phyloP scores from a whole-genome alignment of 1,139 yeast genomes.

The Suhomyces panamericanus region DNA sequence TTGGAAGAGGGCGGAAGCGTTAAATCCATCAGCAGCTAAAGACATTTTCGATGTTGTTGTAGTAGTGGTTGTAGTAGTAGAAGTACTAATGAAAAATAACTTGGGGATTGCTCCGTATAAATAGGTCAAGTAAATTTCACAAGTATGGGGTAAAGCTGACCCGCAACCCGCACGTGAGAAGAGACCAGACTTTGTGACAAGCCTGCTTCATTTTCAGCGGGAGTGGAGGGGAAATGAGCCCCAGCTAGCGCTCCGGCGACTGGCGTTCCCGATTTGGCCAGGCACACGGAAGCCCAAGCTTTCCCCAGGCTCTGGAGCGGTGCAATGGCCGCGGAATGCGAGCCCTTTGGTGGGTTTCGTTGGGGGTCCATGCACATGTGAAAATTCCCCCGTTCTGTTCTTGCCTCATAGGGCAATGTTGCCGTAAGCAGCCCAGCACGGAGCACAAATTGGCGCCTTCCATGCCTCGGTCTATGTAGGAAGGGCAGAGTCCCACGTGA shows the following conservation, averaged over 20 bases:
- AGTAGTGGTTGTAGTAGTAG: not conserved
- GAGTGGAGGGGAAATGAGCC: too few relatives aligned
- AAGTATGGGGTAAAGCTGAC: conserved; percentile 14
- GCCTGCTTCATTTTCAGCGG: too few relatives aligned
- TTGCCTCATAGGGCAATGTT: not conserved
- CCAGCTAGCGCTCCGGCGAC: too few relatives aligned
- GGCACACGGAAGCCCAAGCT: too few relatives aligned
- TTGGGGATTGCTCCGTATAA: conserved; percentile 10
- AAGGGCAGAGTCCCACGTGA: too few relatives aligned
- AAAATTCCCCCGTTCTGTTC: not conserved
- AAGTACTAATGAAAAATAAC: not conserved
- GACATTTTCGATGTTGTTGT: conserved; percentile 28
- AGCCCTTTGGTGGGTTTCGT: too few relatives aligned
- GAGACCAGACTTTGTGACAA: too few relatives aligned
- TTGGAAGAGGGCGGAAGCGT: conserved; percentile 48
- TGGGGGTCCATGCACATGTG: not conserved
- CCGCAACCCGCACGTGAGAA: conserved; percentile 4
- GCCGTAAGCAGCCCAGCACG: not conserved
- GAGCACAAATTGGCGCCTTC: not conserved
- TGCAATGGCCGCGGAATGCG: not conserved
- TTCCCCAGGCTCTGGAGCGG: not conserved
- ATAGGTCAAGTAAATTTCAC: conserved; percentile 9
- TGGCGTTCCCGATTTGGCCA: too few relatives aligned
- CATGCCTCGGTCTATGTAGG: not conserved
- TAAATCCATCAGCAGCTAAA: conserved; percentile 49